Evolutionary conservation across 768 basidiomycete genomes (phyloP), one percentile per base, ranked within the genome.

Genomic region (Amanita fuliginea): DNA sequence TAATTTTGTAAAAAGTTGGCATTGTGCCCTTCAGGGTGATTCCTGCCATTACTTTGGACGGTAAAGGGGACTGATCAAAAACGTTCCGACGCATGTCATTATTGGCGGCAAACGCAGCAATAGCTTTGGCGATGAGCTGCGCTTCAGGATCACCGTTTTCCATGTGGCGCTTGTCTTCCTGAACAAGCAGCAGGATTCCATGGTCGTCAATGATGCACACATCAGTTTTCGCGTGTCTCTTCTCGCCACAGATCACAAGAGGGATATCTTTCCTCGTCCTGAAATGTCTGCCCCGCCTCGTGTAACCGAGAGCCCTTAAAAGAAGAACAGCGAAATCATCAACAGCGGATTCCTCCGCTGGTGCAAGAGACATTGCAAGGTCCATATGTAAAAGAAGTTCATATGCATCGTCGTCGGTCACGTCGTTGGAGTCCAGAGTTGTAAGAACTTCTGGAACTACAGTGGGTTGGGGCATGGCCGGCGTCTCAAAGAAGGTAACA

Each of bases 251-350:
- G 36, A 64, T 57, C 33, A 59, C 8, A 42, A 67, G 53, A 7
- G 42, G 42, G 21, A 68, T 33, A 21, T 59, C 53, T 33, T 60
- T 59, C 36, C 64, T 49, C 21, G 58, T 65, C 19, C 60, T 47
- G 36, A 52, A 24, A 32, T 54, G 28, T 24, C 54, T 43, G 6
- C 33, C 47, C 24, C 54, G 19, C 6, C 36, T 28, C 1, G 43
- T 49, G 45, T 66, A 67, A 21, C 62, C 58, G 24, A 62, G 35
- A 11, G 41, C 33, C 7, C 44, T 28, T 4, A 71, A 58, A 28
- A 69, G 61, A 10, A 51, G 28, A 11, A 62, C 57, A 3, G 55
- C 53, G 50, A 71, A 68, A 53, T 69, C 65, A 37, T 57, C 57
- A 14, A 68, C 68, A 22, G 66, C 62, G n/a, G 64, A 59, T 49